Base-by-base conservation (phyloP, 169 alveolate species). In the Neospora caninum region DNA sequence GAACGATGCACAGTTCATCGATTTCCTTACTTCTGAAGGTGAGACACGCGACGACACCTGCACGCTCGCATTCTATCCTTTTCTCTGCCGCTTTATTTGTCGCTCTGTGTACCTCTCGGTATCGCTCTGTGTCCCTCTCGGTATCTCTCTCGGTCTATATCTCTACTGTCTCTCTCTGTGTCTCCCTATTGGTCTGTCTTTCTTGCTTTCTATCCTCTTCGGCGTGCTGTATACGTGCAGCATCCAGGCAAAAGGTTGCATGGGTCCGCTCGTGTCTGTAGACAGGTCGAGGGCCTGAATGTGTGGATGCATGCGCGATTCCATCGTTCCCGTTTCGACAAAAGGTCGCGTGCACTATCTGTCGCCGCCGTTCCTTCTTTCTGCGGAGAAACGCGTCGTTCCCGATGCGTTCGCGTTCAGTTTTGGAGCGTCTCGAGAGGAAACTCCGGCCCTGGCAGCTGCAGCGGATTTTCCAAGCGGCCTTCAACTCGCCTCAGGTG, bases 361-460 rank as follows among this genome's bases (percentile, higher is more conserved):
- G 80, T 69, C 80, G 38, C 31, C 41, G 41, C 41, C 80, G 9
- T 16, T 53, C 7, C 27, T 7, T 53, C 18, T 69, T 69, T 22
- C 80, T 69, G 80, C 80, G 13, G n/a, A n/a, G n/a, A n/a, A n/a
- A n/a, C n/a, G n/a, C n/a, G 64, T 53, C 64, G 7, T 7, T 7
- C 64, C 27, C 64, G 7, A 18, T 53, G 64, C 18, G 64, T 53
- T 18, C 20, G 25, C n/a, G 25, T 27, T 22, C 67, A 82, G 89
- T 82, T 25, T 36, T 82, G 69, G 89, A 82, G 41, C 58, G 89
- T 9, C 38, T 82, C 41, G 89, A 82, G 67, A 82, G 39, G 89
- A 82, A 82, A 49, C 89, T 82, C 67, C 89, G 89, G 0, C 67
- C 89, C 34, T 82, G 89, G 89, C 89, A 82, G 69, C 41, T 82